Percentiles rank a stretch among this genome's conserved stretches.
These are phyloP conservation scores for Ensete glaucum DNA, from an alignment of 176 grass and related monocot species.

Conservation along the genomic window DNA sequence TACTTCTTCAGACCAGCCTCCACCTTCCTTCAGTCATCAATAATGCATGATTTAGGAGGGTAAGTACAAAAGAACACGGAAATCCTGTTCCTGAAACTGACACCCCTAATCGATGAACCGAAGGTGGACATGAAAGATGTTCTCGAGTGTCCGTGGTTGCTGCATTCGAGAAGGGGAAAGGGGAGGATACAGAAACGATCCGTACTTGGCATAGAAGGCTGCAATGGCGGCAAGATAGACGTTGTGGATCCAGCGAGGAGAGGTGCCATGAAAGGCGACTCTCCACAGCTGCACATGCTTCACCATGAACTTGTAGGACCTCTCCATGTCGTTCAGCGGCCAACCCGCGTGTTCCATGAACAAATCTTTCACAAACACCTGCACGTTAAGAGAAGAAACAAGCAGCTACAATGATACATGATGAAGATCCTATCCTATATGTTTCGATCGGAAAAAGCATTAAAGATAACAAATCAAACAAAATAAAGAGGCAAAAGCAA, in stretches of 20 bases:
- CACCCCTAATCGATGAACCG: too few relatives aligned
- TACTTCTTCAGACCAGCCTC: constrained; percentile 77
- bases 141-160: background rate
- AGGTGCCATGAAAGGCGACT: constrained; percentile 70
- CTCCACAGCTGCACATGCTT: constrained; percentile 76
- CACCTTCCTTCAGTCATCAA: constrained; percentile 46
- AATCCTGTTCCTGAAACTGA: too few relatives aligned
- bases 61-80: too few relatives aligned
- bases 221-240: constrained; percentile 69
- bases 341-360: constrained; percentile 75
- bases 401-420: background rate
- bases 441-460: too few relatives aligned
- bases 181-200: too few relatives aligned
- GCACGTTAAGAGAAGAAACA: constrained; percentile 5
- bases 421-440: background rate
- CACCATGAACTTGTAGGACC: constrained; percentile 86
- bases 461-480: background rate
- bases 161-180: background rate
- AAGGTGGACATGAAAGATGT: too few relatives aligned
- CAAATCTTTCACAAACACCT: constrained; percentile 87
- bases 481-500: background rate
- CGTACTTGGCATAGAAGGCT: constrained; percentile 69
- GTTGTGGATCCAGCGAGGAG: constrained; percentile 73
- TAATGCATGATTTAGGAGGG: background rate
- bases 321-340: constrained; percentile 92